A percentile compares a stretch with the other conserved stretches of the same genome.
Evolutionary conservation across 2,329 filamentous ascomycete species (phyloP).

Genomic region (Lecanoromycetidae sp.): DNA sequence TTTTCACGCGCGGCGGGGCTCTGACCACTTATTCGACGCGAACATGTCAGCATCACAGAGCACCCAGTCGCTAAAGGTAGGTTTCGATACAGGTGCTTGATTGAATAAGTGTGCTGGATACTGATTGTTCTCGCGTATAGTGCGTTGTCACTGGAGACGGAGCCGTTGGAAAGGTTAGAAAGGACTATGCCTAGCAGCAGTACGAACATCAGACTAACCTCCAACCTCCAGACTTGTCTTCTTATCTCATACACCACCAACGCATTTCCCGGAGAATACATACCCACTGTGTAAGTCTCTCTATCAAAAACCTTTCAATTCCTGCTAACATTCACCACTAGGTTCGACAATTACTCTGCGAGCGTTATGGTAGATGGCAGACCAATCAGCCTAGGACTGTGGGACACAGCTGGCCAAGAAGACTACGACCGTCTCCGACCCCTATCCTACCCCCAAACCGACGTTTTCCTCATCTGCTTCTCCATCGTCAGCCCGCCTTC

Average conservation of each 20-base stretch:
- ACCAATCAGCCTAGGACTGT: conserved; percentile 89
- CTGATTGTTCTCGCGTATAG: conserved; percentile 37
- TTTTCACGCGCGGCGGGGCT: too few species aligned
- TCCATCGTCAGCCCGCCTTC: conserved; percentile 95
- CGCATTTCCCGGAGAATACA: conserved; percentile 99
- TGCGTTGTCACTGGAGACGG: conserved; percentile 98
- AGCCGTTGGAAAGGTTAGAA: conserved; percentile 88
- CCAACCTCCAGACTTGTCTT: conserved; percentile 66
- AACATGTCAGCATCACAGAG: conserved; percentile 66
- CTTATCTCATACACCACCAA: conserved; percentile 99
- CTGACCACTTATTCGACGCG: too few species aligned
- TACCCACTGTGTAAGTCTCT: conserved; percentile 69
- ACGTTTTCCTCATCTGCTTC: conserved; percentile 97
- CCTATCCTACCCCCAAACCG: conserved; percentile 94
- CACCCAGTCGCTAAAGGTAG: conserved; percentile 84
- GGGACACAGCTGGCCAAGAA: conserved; percentile 98
- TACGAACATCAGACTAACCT: not conserved
- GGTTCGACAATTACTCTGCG: conserved; percentile 97
- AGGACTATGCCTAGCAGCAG: not conserved
- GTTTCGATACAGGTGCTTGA: conserved; percentile 28
- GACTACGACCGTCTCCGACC: conserved; percentile 94
- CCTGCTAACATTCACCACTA: conserved; percentile 27
- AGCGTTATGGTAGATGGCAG: conserved; percentile 99
- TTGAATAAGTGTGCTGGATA: conserved; percentile 10
- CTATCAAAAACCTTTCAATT: not conserved